Conservation (phyloP, 1,284 basidiomycete species). For the Austroboletus novae-zelandiae region DNA sequence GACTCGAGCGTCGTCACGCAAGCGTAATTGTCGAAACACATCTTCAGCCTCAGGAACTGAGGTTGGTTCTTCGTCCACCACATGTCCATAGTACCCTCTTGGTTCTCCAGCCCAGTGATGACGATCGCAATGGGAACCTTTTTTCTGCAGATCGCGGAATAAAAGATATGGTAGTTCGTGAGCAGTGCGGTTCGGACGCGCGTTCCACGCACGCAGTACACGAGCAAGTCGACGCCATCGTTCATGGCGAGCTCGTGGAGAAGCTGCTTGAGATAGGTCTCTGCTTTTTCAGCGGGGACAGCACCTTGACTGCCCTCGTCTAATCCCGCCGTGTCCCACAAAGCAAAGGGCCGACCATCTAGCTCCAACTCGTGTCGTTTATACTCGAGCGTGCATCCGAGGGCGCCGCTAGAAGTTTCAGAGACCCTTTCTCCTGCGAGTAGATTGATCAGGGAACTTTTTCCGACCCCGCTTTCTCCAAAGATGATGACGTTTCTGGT, state of each 20-base stretch:
- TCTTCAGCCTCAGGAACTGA: constrained; percentile 21
- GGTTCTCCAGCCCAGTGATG: constrained; percentile 30
- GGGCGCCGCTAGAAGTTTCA: constrained; percentile 23
- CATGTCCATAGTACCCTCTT: constrained; percentile 25
- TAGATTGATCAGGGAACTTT: constrained; percentile 27
- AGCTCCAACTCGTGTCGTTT: constrained; percentile 13
- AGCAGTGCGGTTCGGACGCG: constrained; percentile 27
- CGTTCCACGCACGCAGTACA: constrained; percentile 31
- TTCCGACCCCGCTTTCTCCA: constrained; percentile 30
- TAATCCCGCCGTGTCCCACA: constrained; percentile 32
- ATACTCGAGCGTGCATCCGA: constrained; percentile 26
- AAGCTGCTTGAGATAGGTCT: constrained; percentile 26
- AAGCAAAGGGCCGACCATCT: constrained; percentile 5
- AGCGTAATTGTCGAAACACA: constrained; percentile 25
- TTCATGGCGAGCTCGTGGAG: constrained; percentile 24
- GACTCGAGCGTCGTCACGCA: constrained; percentile 29
- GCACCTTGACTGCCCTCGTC: constrained; percentile 26
- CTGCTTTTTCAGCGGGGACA: constrained; percentile 27
- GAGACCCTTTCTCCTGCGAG: constrained; percentile 18
- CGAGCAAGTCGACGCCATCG: constrained; percentile 23
- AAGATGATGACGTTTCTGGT: constrained; percentile 26
- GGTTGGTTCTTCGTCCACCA: constrained; percentile 24
- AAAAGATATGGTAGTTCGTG: constrained; percentile 29
- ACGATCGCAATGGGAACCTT: constrained; percentile 30
- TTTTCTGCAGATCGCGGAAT: constrained; percentile 32